A percentile compares a stretch with the other conserved stretches of the same genome.
Evolutionary conservation across 345 rosid species (phyloP).

Genomic region (Populus euphratica): DNA sequence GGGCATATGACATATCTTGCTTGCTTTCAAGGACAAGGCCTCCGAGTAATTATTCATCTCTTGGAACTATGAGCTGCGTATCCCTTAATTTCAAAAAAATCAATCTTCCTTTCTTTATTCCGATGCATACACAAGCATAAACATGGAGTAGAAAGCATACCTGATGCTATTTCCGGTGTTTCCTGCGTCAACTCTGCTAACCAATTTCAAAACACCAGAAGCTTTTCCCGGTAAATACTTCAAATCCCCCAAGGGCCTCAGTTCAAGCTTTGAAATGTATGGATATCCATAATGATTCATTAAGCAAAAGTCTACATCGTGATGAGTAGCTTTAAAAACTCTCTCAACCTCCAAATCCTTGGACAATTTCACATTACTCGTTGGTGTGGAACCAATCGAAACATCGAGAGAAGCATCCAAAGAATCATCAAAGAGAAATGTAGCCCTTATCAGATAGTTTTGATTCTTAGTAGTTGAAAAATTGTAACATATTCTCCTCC

Average conservation of each 20-base stretch:
- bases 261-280: constrained; percentile 48
- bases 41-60: no score
- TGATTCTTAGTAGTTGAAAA: constrained; percentile 30
- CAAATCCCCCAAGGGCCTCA: constrained; percentile 41
- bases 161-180: constrained; percentile 32
- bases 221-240: constrained; percentile 31
- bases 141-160: constrained; percentile 25
- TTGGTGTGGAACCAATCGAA: constrained; percentile 38
- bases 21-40: no score
- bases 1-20: no score
- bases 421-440: constrained; percentile 29
- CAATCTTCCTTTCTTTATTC: background rate
- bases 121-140: background rate
- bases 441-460: constrained; percentile 47
- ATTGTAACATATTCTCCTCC: constrained; percentile 48
- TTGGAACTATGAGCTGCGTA: no score
- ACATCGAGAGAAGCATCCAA: constrained; percentile 24
- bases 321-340: constrained; percentile 36
- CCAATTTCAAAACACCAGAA: constrained; percentile 36
- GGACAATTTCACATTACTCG: constrained; percentile 30
- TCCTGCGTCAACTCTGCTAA: constrained; percentile 43
- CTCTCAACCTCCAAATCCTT: constrained; percentile 39
- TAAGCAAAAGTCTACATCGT: constrained; percentile 45
- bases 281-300: constrained; percentile 36
- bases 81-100: background rate